Conservation (phyloP, 805 yeast species). For the Barnettozyma salicaria region DNA sequence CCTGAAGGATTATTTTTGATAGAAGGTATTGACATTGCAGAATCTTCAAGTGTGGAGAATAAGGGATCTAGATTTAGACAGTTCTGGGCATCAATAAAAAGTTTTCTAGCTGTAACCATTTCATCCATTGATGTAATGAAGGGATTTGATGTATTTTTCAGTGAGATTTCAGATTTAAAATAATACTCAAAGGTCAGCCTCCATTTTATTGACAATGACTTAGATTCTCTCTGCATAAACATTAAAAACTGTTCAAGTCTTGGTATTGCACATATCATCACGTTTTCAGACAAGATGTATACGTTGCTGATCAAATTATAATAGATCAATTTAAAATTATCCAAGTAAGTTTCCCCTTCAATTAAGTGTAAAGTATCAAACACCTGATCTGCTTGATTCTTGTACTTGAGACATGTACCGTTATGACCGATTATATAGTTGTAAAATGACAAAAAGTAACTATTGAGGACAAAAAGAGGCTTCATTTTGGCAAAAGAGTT, state of each 20-base stretch:
- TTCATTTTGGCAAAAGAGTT: slow-evolving; percentile 14
- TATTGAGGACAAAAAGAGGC: slow-evolving; percentile 13
- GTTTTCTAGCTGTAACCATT: slow-evolving; percentile 28
- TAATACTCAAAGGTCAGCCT: slow-evolving; percentile 20
- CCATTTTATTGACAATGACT: slow-evolving; percentile 16
- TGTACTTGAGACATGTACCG: slow-evolving; percentile 6
- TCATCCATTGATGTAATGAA: slow-evolving; percentile 22
- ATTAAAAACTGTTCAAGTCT: slow-evolving; percentile 17
- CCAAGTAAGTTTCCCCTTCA: slow-evolving; percentile 7
- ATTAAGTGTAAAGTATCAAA: slow-evolving; percentile 15
- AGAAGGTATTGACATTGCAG: slow-evolving; percentile 43
- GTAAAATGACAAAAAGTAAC: slow-evolving; percentile 21
- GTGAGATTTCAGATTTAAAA: slow-evolving; percentile 18
- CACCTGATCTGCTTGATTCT: slow-evolving; percentile 12
- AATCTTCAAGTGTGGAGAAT: slow-evolving; percentile 42
- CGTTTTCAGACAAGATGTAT: slow-evolving; percentile 5
- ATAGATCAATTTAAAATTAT: slow-evolving; percentile 23
- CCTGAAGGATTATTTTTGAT: no score
- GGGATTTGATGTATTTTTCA: slow-evolving; percentile 15
- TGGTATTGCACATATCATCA: slow-evolving; percentile 5
- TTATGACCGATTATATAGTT: slow-evolving; percentile 16
- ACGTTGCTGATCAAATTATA: slow-evolving; percentile 19
- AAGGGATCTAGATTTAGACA: slow-evolving; percentile 41
- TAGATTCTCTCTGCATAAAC: slow-evolving; percentile 19
- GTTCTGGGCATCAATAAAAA: slow-evolving; percentile 28